Conservation (phyloP, 768 basidiomycete species). For the Xanthoconium purpureum region DNA sequence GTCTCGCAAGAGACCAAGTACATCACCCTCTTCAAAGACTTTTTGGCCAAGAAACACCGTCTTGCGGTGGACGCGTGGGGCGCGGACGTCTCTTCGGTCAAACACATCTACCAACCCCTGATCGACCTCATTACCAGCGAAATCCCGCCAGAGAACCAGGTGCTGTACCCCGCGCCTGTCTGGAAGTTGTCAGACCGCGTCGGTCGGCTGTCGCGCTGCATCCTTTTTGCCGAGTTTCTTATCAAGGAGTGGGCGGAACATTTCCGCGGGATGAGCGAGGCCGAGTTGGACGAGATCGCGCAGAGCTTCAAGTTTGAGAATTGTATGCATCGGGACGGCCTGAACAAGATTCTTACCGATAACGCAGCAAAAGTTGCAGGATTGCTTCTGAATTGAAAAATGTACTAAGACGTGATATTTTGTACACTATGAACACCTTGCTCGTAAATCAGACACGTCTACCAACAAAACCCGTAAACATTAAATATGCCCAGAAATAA, state of each 20-base stretch:
- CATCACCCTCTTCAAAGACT: conserved; percentile 63
- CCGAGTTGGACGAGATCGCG: conserved; percentile 71
- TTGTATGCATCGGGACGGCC: conserved; percentile 63
- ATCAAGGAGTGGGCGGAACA: conserved; percentile 73
- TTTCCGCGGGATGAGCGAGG: conserved; percentile 54
- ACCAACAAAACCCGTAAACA: background rate
- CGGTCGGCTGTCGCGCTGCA: conserved; percentile 59
- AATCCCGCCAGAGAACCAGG: conserved; percentile 47
- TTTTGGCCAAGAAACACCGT: conserved; percentile 75
- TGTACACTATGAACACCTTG: background rate
- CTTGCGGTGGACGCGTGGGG: conserved; percentile 81
- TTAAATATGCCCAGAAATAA: background rate
- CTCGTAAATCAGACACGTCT: background rate
- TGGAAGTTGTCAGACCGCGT: conserved; percentile 59
- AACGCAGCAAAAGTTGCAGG: conserved; percentile 29
- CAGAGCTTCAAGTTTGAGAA: conserved; percentile 68
- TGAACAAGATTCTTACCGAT: conserved; percentile 54
- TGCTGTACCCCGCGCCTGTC: conserved; percentile 60
- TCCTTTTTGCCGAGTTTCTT: conserved; percentile 68
- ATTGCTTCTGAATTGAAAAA: background rate
- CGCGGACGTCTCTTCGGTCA: conserved; percentile 56
- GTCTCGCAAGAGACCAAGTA: conserved; percentile 67
- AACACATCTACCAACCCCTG: conserved; percentile 61
- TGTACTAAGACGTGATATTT: background rate
- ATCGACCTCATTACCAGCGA: conserved; percentile 58